Percentiles rank a stretch among this genome's conserved stretches.
Conservation (phyloP, 306 rosid species). For the Begonia loranthoides region DNA sequence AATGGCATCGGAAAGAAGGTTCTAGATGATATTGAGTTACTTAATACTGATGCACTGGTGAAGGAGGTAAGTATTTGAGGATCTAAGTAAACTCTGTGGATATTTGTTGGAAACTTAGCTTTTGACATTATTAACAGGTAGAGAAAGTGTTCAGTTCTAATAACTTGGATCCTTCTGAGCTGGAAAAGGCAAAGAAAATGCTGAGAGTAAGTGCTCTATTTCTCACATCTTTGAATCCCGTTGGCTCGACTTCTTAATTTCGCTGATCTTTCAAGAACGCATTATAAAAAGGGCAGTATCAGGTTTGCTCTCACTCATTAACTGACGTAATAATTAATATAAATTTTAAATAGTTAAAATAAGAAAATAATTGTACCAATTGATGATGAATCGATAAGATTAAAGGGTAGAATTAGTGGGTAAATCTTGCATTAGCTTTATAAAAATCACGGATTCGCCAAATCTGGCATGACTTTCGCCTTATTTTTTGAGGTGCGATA, state of each 20-base stretch:
- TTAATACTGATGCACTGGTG: slow-evolving; percentile 63
- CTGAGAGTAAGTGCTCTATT: slow-evolving; percentile 40
- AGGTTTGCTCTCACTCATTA: no score
- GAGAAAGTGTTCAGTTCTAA: slow-evolving; percentile 55
- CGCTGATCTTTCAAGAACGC: no score
- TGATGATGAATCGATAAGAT: no score
- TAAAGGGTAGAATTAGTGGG: no score
- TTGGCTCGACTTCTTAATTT: background rate
- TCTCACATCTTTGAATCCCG: background rate
- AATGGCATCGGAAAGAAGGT: slow-evolving; percentile 53
- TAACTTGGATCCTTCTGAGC: slow-evolving; percentile 49
- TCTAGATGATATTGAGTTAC: slow-evolving; percentile 62
- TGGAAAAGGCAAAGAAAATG: slow-evolving; percentile 74
- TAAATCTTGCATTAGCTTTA: no score
- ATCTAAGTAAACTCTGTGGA: background rate
- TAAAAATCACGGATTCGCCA: no score
- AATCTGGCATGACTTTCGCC: no score
- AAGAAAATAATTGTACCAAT: no score
- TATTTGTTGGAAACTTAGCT: background rate
- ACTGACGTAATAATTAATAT: no score
- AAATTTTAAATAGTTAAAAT: no score
- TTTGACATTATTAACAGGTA: slow-evolving; percentile 30
- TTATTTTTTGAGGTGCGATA: no score
- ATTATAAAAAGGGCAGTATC: no score
- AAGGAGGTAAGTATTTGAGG: slow-evolving; percentile 50